Base-by-base conservation (phyloP, 164 flowering plant genomes). In the Sedum album region DNA sequence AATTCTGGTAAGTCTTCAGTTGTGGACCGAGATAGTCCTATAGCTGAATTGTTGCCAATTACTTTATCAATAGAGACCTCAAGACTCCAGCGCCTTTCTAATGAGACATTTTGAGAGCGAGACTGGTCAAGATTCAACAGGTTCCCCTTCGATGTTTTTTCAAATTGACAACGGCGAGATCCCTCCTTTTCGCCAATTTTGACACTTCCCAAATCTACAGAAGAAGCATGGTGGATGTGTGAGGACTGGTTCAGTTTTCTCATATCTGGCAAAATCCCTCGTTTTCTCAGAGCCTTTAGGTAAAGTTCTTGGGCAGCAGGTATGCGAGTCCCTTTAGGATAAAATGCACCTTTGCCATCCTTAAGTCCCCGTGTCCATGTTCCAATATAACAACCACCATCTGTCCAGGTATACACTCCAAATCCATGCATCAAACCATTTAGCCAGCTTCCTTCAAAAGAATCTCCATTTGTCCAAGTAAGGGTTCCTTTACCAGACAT, bases 71-170 rank as follows among this genome's bases (percentile, higher is more conserved):
- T 85, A 28, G 97, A 79, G 38, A 83, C 96, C 79, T 91, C 99
- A 49, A 92, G 88, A 80, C 97, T 92, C 97, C 97, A 92, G 20
- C 96, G 95, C 70, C 97, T 87, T 73, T 90, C 93, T 61, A 92
- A 48, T 28, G 91, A 82, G 41, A 87, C 79, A 77, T 91, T 87
- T 72, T 70, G 82, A 31, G 48, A 65, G 6, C 80, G 83, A 53
- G 88, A 78, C 69, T 84, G 86, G 65, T 84, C 93, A 69, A 87
- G 73, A 73, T 82, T 85, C 62, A 85, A 64, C 42, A 87, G 73
- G 73, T 76, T 84, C 60, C 83, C 83, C 67, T 88, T 81, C 21
- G 86, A 82, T 11, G 86, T 57, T 41, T 82, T 88, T 73, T 76
- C 80, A 77, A 90, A 72, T 46, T 91, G 82, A 77, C 67, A 68